Evolutionary conservation across 768 basidiomycete genomes (phyloP), one percentile per base, ranked within the genome.

Genomic region (Crucibulum laeve): DNA sequence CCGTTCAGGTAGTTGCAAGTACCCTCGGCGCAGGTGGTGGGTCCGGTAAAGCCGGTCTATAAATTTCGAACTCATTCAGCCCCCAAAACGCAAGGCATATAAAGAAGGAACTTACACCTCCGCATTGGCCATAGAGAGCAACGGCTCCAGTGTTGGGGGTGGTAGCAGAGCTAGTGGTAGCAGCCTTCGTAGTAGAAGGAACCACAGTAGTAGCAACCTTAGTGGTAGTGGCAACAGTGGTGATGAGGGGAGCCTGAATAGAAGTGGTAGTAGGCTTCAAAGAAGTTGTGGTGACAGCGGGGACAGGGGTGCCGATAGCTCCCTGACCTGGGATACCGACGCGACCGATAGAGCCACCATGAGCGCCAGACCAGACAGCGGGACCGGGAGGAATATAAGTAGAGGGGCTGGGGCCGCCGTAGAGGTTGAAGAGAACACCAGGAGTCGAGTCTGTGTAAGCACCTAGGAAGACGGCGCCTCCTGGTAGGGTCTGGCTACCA

Each of bases 341-440:
- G 26, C 50, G 50, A 19, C 40, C 45, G 38, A 53, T 49, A 11
- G 51, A 46, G 5, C 63, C 63, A 21, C 63, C 63, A 18, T 50
- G 45, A 23, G 65, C 48, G 14, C 52, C 56, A 44, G 54, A 51
- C 65, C 63, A 67, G 13, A 64, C 59, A 30, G 47, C 52, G 25
- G 61, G 62, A 13, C 65, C 62, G 22, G 63, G 65, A 40, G 59
- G 53, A 17, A 52, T 47, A 46, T 67, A 67, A 3, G 43, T 49
- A 25, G 38, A 50, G 33, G 56, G 53, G 30, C 56, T 45, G 14
- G 53, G 35, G 6, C 36, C 45, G 35, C 52, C 42, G 34, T 64
- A 67, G 14, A 65, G 45, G 40, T 67, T 62, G 53, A 53, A 67
- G 25, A 59, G 53, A 37, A 67, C 61, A 15, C 63, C 65, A 17